Conservation (phyloP, 1,284 basidiomycete genomes). For the Apiotrichum porosum region DNA sequence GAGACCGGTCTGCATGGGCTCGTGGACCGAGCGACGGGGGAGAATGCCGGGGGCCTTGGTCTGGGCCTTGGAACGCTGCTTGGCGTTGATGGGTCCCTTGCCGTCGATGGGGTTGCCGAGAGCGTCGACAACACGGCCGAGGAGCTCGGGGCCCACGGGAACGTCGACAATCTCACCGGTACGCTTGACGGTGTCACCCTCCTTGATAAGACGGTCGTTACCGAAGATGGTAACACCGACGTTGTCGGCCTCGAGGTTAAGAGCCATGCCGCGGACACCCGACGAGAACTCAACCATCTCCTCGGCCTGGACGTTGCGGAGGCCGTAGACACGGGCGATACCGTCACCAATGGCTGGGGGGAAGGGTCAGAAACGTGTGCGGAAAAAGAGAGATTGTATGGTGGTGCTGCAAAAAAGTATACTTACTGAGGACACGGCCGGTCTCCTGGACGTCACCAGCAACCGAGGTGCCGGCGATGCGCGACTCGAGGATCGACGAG, state of each 20-base stretch:
- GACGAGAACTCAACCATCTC: conserved; percentile 99
- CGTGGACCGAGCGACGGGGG: conserved; percentile 97
- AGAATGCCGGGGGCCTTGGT: conserved; percentile 98
- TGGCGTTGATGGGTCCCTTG: conserved; percentile 92
- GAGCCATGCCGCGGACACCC: conserved; percentile 95
- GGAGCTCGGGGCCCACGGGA: conserved; percentile 89
- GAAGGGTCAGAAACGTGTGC: conserved; percentile 6
- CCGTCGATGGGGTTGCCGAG: conserved; percentile 99
- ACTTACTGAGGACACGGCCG: conserved; percentile 91
- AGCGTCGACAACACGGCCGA: conserved; percentile 98
- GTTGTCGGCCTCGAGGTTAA: conserved; percentile 99
- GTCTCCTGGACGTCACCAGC: conserved; percentile 97
- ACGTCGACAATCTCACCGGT: conserved; percentile 99
- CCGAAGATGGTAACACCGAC: conserved; percentile 99
- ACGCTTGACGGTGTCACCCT: conserved; percentile 99
- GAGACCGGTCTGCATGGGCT: conserved; percentile 99
- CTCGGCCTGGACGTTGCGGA: conserved; percentile 79
- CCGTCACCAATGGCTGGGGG: conserved; percentile 92
- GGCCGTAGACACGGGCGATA: conserved; percentile 97
- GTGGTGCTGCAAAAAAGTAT: neutral
- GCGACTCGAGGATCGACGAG: conserved; percentile 96
- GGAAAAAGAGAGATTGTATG: neutral
- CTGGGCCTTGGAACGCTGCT: conserved; percentile 91
- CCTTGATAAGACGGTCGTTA: conserved; percentile 99
- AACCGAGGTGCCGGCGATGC: conserved; percentile 86